Percentiles rank a stretch among this genome's conserved stretches.
Conservation (phyloP, 257 asterid genomes). For the Eucommia ulmoides region DNA sequence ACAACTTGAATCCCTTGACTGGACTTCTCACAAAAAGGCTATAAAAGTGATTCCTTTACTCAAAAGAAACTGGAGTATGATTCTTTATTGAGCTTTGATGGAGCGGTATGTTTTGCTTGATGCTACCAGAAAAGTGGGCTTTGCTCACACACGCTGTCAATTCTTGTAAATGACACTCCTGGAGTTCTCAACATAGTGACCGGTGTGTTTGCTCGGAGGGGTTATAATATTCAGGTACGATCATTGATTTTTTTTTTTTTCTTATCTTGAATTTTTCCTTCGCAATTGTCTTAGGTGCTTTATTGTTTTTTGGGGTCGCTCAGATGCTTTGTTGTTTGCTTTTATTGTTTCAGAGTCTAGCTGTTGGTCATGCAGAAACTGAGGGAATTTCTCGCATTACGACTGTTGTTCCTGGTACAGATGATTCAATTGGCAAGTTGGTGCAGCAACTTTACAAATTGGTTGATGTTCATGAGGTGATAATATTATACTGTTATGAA, state of each 20-base stretch:
- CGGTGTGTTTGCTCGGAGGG: constrained; percentile 93
- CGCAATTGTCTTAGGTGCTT: neutral
- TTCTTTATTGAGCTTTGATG: neutral
- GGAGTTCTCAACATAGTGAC: constrained; percentile 94
- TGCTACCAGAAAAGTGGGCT: constrained; percentile 74
- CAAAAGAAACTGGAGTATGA: no score
- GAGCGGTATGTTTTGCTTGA: constrained; percentile 1
- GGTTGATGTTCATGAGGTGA: constrained; percentile 92
- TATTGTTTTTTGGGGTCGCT: no score
- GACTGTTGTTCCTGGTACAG: constrained; percentile 96
- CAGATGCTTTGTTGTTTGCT: constrained; percentile 4
- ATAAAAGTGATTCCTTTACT: no score
- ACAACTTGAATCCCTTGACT: no score
- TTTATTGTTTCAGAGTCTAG: constrained; percentile 63
- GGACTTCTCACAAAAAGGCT: no score
- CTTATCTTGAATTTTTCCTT: neutral
- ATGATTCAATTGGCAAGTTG: constrained; percentile 76
- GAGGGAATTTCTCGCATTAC: constrained; percentile 96
- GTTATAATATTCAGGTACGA: constrained; percentile 87
- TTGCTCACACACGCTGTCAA: constrained; percentile 87
- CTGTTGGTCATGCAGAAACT: constrained; percentile 93
- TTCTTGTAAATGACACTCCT: constrained; percentile 89
- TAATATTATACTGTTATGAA: constrained; percentile 16
- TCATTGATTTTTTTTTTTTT: constrained; percentile 1
- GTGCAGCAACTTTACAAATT: constrained; percentile 76